Conservation (phyloP, 768 basidiomycete species). For the Russula abietina region DNA sequence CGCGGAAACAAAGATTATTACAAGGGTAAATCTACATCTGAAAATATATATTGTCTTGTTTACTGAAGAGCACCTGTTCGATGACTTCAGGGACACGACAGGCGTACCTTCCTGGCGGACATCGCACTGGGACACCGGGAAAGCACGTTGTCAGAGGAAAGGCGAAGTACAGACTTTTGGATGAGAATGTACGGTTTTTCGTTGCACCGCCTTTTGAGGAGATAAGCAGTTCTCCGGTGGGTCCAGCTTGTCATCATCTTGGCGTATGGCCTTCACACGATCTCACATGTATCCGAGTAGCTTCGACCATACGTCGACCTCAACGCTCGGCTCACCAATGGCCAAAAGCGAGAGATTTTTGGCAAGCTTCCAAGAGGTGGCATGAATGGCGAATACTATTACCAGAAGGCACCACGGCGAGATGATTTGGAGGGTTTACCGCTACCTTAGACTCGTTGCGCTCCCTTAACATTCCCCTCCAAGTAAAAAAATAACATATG, state of each 20-base stretch:
- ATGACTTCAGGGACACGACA: slow-evolving; percentile 64
- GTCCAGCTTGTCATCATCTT: slow-evolving; percentile 27
- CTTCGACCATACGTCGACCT: slow-evolving; percentile 64
- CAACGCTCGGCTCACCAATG: slow-evolving; percentile 34
- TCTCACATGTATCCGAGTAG: slow-evolving; percentile 33
- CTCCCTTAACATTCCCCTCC: neutral
- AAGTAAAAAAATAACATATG: neutral
- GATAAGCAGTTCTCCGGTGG: slow-evolving; percentile 51
- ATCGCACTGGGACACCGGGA: slow-evolving; percentile 84
- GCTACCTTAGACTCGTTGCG: neutral
- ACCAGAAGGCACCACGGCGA: slow-evolving; percentile 29
- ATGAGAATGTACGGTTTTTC: slow-evolving; percentile 78
- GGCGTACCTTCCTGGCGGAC: slow-evolving; percentile 75
- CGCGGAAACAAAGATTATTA: slow-evolving; percentile 93
- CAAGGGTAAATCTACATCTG: slow-evolving; percentile 57
- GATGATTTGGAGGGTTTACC: slow-evolving; percentile 4
- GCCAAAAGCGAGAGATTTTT: slow-evolving; percentile 30
- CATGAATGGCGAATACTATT: slow-evolving; percentile 30
- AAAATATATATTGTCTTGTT: neutral
- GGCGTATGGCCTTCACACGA: neutral
- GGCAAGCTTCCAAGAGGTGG: slow-evolving; percentile 34
- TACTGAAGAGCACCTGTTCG: neutral
- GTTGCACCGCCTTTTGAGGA: slow-evolving; percentile 71
- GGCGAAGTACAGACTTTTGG: slow-evolving; percentile 74
- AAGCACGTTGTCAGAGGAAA: slow-evolving; percentile 72